Conservation (phyloP, 1,284 basidiomycete genomes). For the Leucocoprinus gongylophorus region DNA sequence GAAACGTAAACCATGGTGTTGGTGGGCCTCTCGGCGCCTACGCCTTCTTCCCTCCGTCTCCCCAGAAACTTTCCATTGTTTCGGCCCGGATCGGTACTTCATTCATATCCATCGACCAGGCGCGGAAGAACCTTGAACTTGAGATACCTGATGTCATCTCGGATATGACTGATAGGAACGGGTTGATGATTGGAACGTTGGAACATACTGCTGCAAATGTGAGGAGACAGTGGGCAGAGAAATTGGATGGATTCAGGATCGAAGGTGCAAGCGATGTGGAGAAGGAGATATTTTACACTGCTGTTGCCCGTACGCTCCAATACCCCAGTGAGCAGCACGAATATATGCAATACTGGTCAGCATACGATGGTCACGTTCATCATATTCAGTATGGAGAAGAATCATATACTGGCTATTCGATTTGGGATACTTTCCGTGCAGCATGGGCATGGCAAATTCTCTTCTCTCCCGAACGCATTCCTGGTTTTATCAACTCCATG, state of each 20-base stretch:
- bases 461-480: constrained; percentile 67
- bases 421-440: constrained; percentile 81
- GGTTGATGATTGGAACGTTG: constrained; percentile 26
- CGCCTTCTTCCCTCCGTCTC: constrained; percentile 38
- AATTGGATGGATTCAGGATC: constrained; percentile 60
- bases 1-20: constrained; percentile 23
- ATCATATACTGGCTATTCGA: constrained; percentile 79
- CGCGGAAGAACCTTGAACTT: constrained; percentile 51
- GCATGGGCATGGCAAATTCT: constrained; percentile 76
- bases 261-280: constrained; percentile 32
- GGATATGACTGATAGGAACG: neutral
- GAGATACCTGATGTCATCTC: constrained; percentile 5
- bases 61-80: constrained; percentile 28
- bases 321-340: constrained; percentile 79
- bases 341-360: constrained; percentile 68
- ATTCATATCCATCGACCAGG: constrained; percentile 74
- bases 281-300: constrained; percentile 57
- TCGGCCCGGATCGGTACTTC: constrained; percentile 69
- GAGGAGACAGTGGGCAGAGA: constrained; percentile 64
- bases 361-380: constrained; percentile 61
- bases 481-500: constrained; percentile 75
- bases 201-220: constrained; percentile 56
- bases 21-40: constrained; percentile 54
- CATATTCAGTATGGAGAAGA: constrained; percentile 33
- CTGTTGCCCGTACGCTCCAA: constrained; percentile 62